Conservation (phyloP, 1,139 yeast genomes). For the Debaryomyces sp. region DNA sequence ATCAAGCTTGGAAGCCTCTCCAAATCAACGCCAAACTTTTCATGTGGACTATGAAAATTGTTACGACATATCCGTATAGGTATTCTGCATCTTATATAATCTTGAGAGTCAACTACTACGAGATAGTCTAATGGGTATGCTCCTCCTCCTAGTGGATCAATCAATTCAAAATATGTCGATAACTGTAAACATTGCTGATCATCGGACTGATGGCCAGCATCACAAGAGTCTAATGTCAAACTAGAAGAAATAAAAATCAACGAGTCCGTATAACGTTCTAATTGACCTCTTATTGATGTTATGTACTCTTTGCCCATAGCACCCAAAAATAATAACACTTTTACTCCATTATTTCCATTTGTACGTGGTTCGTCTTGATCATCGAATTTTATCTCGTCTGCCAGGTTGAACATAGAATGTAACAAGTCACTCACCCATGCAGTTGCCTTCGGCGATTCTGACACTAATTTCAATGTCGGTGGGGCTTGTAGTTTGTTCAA, state of each 20-base stretch:
- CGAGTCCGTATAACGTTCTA: conserved; percentile 13
- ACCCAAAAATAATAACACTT: conserved; percentile 29
- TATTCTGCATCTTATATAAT: conserved; percentile 24
- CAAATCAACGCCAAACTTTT: conserved; percentile 25
- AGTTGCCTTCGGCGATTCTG: background rate
- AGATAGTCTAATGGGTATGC: conserved; percentile 48
- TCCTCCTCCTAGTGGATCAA: conserved; percentile 57
- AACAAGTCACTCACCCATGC: background rate
- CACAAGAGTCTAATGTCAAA: conserved; percentile 9
- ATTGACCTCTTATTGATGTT: conserved; percentile 10
- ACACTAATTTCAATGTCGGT: background rate
- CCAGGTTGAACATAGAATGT: background rate
- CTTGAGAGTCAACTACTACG: conserved; percentile 30
- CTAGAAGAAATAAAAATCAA: conserved; percentile 18
- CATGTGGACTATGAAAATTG: conserved; percentile 15
- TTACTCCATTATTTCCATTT: conserved; percentile 1
- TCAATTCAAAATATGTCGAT: conserved; percentile 29
- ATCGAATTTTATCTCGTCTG: background rate
- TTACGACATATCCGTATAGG: conserved; percentile 23
- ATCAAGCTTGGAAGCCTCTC: conserved; percentile 20
- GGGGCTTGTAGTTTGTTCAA: background rate
- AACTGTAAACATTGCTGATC: conserved; percentile 21
- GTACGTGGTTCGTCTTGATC: background rate
- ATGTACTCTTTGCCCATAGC: conserved; percentile 34
- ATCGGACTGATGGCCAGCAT: conserved; percentile 9